Percentiles rank a stretch among this genome's conserved stretches.
Conservation (phyloP, 139 green algal genomes). For the Closterium sp. region DNA sequence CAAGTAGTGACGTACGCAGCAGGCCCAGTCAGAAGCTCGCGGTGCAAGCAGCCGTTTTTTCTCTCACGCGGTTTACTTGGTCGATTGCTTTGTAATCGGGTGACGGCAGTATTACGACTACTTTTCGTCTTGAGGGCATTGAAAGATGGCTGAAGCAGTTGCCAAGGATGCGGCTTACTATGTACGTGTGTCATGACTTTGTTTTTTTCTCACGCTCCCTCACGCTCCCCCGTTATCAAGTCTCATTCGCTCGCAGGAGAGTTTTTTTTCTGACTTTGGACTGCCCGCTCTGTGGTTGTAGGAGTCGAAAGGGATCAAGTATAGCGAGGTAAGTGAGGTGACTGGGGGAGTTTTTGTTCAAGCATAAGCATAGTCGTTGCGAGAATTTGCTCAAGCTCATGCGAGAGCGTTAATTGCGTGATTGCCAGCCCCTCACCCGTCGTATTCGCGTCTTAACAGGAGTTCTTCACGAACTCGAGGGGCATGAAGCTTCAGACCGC, state of each 20-base stretch:
- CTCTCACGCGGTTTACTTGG: not conserved
- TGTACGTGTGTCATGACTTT: not conserved
- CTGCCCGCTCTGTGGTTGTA: not conserved
- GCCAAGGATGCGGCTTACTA: not conserved
- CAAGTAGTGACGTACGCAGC: too few species aligned
- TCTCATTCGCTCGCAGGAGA: not conserved
- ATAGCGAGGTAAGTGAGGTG: not conserved
- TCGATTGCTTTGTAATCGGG: too few species aligned
- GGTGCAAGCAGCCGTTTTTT: too few species aligned
- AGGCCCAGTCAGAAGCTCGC: too few species aligned
- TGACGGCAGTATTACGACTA: not conserved
- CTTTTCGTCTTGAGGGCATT: not conserved
- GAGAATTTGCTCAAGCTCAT: not conserved
- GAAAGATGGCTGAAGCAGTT: not conserved
- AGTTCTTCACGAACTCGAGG: not conserved
- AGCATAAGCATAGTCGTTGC: too few species aligned
- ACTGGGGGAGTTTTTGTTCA: too few species aligned
- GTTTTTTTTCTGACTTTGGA: not conserved
- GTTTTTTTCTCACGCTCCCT: not conserved
- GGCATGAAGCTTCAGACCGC: constrained; percentile 5
- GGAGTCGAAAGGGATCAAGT: not conserved
- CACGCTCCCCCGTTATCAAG: not conserved
- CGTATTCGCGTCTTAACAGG: not conserved
- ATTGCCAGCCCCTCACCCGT: not conserved
- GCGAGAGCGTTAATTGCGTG: not conserved